Evolutionary conservation across 371 early-diverging fungal species (phyloP).

Genomic region (Chytridium lagenaria): DNA sequence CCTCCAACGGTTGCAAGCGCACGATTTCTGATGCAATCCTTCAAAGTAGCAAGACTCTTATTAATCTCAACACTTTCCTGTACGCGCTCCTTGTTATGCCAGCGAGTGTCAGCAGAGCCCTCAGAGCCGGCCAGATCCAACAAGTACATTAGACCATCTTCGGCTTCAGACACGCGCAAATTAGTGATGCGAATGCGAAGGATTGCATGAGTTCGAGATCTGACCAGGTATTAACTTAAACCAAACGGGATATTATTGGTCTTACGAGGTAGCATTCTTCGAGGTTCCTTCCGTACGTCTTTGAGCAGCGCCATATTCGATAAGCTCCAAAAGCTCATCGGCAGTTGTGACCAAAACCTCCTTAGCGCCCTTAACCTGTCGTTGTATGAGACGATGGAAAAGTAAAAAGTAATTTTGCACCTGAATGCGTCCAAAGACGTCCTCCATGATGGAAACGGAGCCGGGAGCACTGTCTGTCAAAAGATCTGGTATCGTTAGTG

Average conservation of each 20-base stretch:
- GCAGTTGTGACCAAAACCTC: slow-evolving; percentile 22
- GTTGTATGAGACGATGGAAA: not conserved
- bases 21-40: slow-evolving; percentile 56
- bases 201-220: slow-evolving; percentile 54
- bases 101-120: slow-evolving; percentile 36
- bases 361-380: slow-evolving; percentile 13
- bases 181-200: slow-evolving; percentile 49
- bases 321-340: slow-evolving; percentile 28
- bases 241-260: not conserved
- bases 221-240: not conserved
- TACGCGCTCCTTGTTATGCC: slow-evolving; percentile 52
- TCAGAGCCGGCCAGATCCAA: slow-evolving; percentile 60
- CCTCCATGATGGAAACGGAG: slow-evolving; percentile 44
- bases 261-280: slow-evolving; percentile 42
- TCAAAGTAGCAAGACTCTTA: slow-evolving; percentile 50
- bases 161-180: slow-evolving; percentile 32
- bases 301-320: slow-evolving; percentile 38
- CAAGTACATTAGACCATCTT: slow-evolving; percentile 49
- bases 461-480: slow-evolving; percentile 29
- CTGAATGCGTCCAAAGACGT: slow-evolving; percentile 42
- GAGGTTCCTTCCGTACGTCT: slow-evolving; percentile 44
- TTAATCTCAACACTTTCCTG: slow-evolving; percentile 55
- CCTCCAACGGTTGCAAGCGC: slow-evolving; percentile 29
- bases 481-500: slow-evolving; percentile 34
- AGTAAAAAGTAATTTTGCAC: slow-evolving; percentile 16